Base-by-base conservation (phyloP, 2,329 filamentous ascomycete genomes). In the Colletotrichum spaethianum region DNA sequence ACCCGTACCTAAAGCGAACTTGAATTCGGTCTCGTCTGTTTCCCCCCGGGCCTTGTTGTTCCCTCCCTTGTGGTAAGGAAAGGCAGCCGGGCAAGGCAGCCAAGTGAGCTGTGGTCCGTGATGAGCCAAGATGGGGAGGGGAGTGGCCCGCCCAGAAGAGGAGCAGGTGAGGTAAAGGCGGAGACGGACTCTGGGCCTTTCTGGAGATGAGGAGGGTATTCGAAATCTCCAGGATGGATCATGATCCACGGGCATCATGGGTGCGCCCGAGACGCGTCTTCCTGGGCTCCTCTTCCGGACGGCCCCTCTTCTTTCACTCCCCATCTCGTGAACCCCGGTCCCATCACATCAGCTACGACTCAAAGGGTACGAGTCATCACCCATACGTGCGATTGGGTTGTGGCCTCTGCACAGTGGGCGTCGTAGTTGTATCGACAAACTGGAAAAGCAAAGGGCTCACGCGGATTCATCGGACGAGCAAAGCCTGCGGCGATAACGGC, bases 1-100 rank as follows among this genome's bases (percentile, higher is more conserved):
- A 72, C 69, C 69, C 69, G 69, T 57, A 61, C 26, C 18, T 18
- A 55, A 31, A 16, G 46, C 42, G 40, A 44, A 23, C 63, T 46
- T 69, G 50, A 12, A 60, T 28, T 12, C 18, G 31, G 26, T 52
- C 20, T 33, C n/a, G 3, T 20, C 20, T 31, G 6, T 42, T 50
- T 23, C 33, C 26, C 16, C 14, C n/a, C 52, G 12, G 40, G n/a
- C 23, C 48, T 63, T 56, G 20, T 64, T 56, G n/a, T 42, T 40
- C 36, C 66, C 59, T 56, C 16, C 52, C 46, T 55, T 46, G 53
- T 38, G 62, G 36, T 42, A n/a, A 33, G 44, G 31, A 38, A n/a
- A 50, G 44, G 16, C 59, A 38, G 52, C 31, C 52, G 20, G 38
- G 38, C 26, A 60, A 20, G 42, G 16, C 33, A 28, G 18, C 26